Conservation (phyloP, 169 alveolate species). For the Amoebophrya sp. region DNA sequence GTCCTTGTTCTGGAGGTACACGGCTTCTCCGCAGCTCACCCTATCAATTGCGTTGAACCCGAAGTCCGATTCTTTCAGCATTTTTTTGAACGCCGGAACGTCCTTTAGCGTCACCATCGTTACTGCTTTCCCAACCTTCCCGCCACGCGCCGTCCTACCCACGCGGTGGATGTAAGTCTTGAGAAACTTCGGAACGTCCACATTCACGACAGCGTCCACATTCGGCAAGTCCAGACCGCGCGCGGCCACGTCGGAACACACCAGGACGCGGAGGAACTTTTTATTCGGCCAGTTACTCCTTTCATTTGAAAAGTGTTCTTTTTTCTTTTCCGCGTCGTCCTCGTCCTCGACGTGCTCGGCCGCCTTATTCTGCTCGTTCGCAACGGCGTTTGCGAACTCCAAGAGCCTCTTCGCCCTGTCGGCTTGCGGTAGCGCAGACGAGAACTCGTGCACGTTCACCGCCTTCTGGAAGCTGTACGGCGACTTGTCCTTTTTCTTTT, state of each 20-base stretch:
- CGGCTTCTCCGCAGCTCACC: too few relatives aligned
- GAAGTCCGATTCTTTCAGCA: too few relatives aligned
- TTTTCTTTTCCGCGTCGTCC: neutral
- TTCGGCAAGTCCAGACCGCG: slow-evolving; percentile 94
- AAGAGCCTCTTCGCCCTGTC: neutral
- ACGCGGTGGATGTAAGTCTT: slow-evolving; percentile 91
- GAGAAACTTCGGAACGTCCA: slow-evolving; percentile 86
- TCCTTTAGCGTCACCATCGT: too few relatives aligned
- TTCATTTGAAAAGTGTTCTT: neutral
- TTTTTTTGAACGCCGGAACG: too few relatives aligned
- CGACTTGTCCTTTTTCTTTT: neutral
- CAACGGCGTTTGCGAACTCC: neutral
- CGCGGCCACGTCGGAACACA: slow-evolving; percentile 81
- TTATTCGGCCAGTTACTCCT: neutral
- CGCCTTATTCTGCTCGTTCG: too few relatives aligned
- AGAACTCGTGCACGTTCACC: neutral
- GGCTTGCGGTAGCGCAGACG: neutral
- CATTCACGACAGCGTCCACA: slow-evolving; percentile 86
- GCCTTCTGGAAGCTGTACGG: neutral
- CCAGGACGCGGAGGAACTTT: too few relatives aligned
- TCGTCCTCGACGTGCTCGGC: neutral
- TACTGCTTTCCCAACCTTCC: too few relatives aligned
- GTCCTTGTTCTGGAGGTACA: too few relatives aligned
- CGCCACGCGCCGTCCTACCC: slow-evolving; percentile 90
- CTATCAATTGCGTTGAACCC: too few relatives aligned